Base-by-base conservation (phyloP, 2,329 filamentous ascomycete species). In the Botrytis fragariae region DNA sequence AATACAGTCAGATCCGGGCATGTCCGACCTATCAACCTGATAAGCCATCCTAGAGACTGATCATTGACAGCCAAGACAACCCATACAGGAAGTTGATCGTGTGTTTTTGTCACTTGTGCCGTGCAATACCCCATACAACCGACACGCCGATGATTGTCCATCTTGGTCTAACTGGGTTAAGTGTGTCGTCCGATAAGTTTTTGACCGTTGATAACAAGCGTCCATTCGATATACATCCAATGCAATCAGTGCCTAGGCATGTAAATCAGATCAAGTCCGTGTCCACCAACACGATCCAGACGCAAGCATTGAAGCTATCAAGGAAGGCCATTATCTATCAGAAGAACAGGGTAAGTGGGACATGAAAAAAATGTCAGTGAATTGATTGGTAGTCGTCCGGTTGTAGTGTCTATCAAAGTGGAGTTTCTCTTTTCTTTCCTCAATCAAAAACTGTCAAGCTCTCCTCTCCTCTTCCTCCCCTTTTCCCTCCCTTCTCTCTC, bases 41-140 rank as follows among this genome's bases (percentile, higher is more conserved):
- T 63, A 70, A 71, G 48, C 29, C 44, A 63, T 63, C 71, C 64
- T 22, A 18, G 64, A 54, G 64, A 39, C 64, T 18, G 57, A 64
- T 64, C 44, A 45, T 54, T 25, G 44, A 22, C 22, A 18, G 35
- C 63, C 42, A 37, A 70, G 39, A 68, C 60, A 39, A 45, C n/a
- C 3, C 37, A 29, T 63, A 14, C 6, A 54, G 20, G 64, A 9
- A 54, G 14, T 67, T 54, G 32, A 54, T 67, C 45, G 7, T 54
- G 64, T 54, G 32, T 48, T 48, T 54, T 54, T 16, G 48, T 54
- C 48, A n/a, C 48, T 54, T 65, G 2, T 48, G 29, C 42, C 42
- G 64, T 9, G 14, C 29, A 22, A 22, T 39, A 39, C 64, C 45
- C 37, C 35, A 67, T 54, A 54, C 45, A 39, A 35, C 45, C 45